Evolutionary conservation across 371 early-diverging fungal species (phyloP), one percentile per base, ranked within the genome.

Genomic region (Mortierella polycephala): DNA sequence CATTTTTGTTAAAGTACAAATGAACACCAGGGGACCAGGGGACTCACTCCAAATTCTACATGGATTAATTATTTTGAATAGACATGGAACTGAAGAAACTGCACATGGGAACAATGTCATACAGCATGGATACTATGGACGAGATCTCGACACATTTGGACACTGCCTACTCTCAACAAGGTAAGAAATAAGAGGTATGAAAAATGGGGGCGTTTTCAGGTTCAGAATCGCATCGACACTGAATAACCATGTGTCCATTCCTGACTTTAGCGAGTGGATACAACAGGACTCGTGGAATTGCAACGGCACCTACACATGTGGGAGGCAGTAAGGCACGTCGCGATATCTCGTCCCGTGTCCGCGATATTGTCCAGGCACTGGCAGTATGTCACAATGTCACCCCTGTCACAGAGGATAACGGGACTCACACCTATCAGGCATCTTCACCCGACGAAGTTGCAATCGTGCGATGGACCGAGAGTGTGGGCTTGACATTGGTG

Each of bases 371-470:
- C 1, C 92, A 93, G 69, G 95, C 95, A 1, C 82, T 99, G 18
- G 93, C 94, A 13, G 68, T 98, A 5, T 99, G 99, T 71, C 98
- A 99, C 75, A 97, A 96, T 82, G 99, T 74, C 52, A 88, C 89
- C 42, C 94, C 93, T 7, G 88, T 88, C 1, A 81, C 84, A 9
- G 88, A 85, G 39, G 80, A 87, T 5, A 82, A 84, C 67, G 88
- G 84, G 23, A 71, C 70, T 20, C 82, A 86, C 58, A 85, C 91
- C 13, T 99, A 98, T 77, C 99, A 99, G 82, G 99, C 99, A 0
- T 94, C 98, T n/a, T 96, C 96, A 41, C 99, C 99, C 9, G 99
- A 99, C 84, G 99, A 99, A 82, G 92, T 99, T 4, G 99, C 99
- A 0, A 98, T 99, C 64, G 98, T 99, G 16, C 89, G 94, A 69